phyloP scores from a whole-genome alignment of 495 filamentous ascomycete species.

The Oleoguttula mirabilis region DNA sequence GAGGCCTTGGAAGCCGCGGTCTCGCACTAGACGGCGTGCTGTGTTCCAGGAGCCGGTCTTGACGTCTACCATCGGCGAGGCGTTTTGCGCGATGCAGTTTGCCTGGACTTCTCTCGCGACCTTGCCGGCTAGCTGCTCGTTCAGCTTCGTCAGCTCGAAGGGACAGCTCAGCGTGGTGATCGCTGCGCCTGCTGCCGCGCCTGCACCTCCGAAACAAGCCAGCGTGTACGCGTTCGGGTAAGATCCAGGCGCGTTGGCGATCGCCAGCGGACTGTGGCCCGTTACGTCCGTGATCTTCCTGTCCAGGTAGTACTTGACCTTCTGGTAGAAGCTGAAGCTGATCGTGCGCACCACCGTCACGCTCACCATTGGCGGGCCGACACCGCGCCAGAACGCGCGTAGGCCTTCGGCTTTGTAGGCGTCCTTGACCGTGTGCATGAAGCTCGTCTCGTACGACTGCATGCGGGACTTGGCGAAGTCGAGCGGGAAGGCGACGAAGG shows the following conservation, averaged over 20 bases:
- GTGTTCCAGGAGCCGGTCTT: slow-evolving; percentile 73
- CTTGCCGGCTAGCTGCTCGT: slow-evolving; percentile 78
- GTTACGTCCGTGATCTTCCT: slow-evolving; percentile 48
- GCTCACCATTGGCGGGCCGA: slow-evolving; percentile 60
- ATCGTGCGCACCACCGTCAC: slow-evolving; percentile 82
- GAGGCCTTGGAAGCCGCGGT: slow-evolving; percentile 63
- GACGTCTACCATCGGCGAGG: not conserved
- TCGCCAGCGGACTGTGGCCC: slow-evolving; percentile 55
- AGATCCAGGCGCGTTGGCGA: slow-evolving; percentile 58
- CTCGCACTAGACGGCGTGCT: slow-evolving; percentile 62
- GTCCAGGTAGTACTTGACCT: slow-evolving; percentile 65
- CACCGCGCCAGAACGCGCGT: slow-evolving; percentile 68
- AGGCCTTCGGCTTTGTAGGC: slow-evolving; percentile 62
- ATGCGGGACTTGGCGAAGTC: slow-evolving; percentile 80
- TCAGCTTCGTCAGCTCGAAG: slow-evolving; percentile 88
- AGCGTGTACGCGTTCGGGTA: slow-evolving; percentile 57
- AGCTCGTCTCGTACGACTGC: slow-evolving; percentile 44
- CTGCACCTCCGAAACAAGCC: slow-evolving; percentile 63
- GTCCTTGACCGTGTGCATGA: slow-evolving; percentile 27
- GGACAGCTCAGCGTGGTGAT: slow-evolving; percentile 82
- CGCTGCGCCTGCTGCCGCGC: slow-evolving; percentile 63
- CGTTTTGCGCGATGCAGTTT: not conserved
- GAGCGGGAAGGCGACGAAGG: slow-evolving; percentile 61
- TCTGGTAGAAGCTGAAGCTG: slow-evolving; percentile 87
- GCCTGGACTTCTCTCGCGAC: slow-evolving; percentile 43